These are phyloP conservation scores for Fraxinus dipetala DNA, from an alignment of 305 asterid species.

Conservation along the genomic window DNA sequence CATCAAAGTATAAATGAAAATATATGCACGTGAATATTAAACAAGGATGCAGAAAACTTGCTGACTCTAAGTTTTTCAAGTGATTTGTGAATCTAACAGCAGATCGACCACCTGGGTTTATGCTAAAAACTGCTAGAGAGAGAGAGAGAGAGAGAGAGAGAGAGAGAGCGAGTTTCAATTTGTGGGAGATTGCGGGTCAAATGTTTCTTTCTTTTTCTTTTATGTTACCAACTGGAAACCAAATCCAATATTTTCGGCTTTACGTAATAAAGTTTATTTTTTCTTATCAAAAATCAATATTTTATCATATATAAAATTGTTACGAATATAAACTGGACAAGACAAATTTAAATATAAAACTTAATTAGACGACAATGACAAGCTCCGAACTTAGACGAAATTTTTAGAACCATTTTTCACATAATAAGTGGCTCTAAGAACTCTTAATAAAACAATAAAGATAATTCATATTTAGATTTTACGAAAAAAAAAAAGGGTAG, in stretches of 20 bases:
- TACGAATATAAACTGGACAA: too few species aligned
- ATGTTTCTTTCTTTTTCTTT: background rate
- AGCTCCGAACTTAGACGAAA: too few species aligned
- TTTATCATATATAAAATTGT: too few species aligned
- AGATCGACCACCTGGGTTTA: background rate
- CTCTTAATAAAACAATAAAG: background rate
- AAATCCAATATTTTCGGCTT: background rate
- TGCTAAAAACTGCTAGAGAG: background rate
- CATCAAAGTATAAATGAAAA: background rate
- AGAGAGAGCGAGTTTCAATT: background rate
- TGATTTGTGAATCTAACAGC: background rate
- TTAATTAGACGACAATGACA: background rate
- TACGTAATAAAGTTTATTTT: background rate
- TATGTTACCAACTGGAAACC: background rate
- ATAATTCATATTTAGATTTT: background rate
- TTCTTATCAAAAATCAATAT: background rate
- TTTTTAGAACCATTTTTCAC: background rate
- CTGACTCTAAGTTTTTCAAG: background rate
- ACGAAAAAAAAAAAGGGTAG: background rate
- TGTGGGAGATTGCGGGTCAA: background rate
- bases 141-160: background rate
- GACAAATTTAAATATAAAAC: background rate
- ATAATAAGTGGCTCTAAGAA: background rate
- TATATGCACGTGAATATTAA: background rate
- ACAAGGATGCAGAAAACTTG: background rate